Base-by-base conservation (phyloP, 75 land plant species). In the Azolla pinnata region DNA sequence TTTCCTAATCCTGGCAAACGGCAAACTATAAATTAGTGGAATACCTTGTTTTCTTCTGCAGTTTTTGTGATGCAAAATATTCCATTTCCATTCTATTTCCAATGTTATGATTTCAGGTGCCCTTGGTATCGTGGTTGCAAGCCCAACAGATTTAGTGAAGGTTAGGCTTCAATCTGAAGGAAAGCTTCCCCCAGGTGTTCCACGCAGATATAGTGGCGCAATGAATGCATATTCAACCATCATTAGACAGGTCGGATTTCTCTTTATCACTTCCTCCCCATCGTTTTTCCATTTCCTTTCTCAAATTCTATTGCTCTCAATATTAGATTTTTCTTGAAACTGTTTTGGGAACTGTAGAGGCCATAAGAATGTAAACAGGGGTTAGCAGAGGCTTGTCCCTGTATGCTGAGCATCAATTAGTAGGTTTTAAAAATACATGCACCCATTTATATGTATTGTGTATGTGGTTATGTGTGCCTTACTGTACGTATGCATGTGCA, bases 101-200 rank as follows among this genome's bases (percentile, higher is more conserved):
- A n/a, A n/a, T n/a, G n/a, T n/a, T n/a, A n/a, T n/a, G n/a, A 35
- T 17, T 33, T 32, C 67, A 88, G 95, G 99, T 64, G 99, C 90
- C 33, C 9, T 88, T 21, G 99, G 62, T 21, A 95, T 95, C 18
- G 66, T 74, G 14, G 70, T 95, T 7, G 99, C 99, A n/a, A 95
- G 84, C 63, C 99, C 99, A 51, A 95, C 99, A 59, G 99, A 95
- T 80, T 79, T 95, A 48, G 96, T 95, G 33, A 95, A 95, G 67
- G 99, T 89, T 10, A 76, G 99, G 48, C 85, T 95, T 55, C 99
- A 95, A 70, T 77, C 99, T 62, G 99, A 95, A 67, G 97, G 97
- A 34, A 95, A 86, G 68, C 73, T 95, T 10, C 81, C 88, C 18
- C 82, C 97, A 60, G 99, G 99, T 52, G 92, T 73, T 12, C 97